Evolutionary conservation across 352 stramenopile species (phyloP), one percentile per base, ranked within the genome.

Genomic region (Aphanomyces stellatus): DNA sequence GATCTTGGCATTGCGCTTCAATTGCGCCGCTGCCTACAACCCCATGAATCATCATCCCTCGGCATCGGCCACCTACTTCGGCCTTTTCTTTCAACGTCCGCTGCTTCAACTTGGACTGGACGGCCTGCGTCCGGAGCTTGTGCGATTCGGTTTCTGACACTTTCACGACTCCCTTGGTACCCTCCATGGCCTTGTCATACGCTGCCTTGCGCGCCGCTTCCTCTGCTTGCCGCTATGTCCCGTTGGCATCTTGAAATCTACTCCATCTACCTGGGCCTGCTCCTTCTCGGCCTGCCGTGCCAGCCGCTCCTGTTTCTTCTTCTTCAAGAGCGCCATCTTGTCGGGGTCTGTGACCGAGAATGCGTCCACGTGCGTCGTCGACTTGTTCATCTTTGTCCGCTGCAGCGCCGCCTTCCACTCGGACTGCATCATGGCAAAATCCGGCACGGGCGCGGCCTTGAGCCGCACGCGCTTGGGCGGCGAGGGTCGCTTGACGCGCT

Each of bases 381-480:
- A 37, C 8, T 72, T 69, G 22, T 73, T 71, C 27, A 69, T 63
- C 41, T 77, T 81, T 53, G 80, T 76, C 11, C 57, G 61, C 0
- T 70, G 66, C 64, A 83, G 28, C 2, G 72, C 57, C 31, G 74
- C 71, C 24, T 85, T 76, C 81, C 79, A 90, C 37, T 85, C 71
- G 1, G 57, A 72, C 46, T 91, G 82, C 41, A 89, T 62, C 3
- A 72, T 69, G 8, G 81, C 72, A 68, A 91, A 91, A 65, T 91
- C 73, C 0, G 82, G 82, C 17, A 88, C 82, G 1, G 78, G 69
- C 63, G 86, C 85, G 6, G 77, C 71, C 22, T 74, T 76, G 22
- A 56, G 61, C 34, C 43, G 53, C 40, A 42, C 53, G 27, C 3
- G 25, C 27, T 24, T 30, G 28, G 35, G 19, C 30, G 28, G 22